A percentile compares a stretch with the other conserved stretches of the same genome.
Conservation (phyloP, 106 monocot genomes). For the Dactylorhiza incarnata region DNA sequence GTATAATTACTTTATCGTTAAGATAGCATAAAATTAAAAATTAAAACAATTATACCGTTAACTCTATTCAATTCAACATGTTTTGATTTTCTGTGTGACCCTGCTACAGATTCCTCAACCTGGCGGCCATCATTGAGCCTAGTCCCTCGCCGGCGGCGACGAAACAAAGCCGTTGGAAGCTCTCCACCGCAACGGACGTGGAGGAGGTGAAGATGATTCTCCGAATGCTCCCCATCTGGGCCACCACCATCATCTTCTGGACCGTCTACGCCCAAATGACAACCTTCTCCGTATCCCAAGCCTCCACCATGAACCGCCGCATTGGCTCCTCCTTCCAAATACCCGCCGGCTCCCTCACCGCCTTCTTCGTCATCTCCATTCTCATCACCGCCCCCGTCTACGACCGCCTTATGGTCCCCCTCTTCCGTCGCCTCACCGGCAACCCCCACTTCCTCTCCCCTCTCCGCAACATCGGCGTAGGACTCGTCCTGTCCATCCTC, state of each 20-base stretch:
- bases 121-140: no score
- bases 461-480: slow-evolving; percentile 31
- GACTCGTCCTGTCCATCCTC: slow-evolving; percentile 34
- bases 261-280: slow-evolving; percentile 40
- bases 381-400: slow-evolving; percentile 35
- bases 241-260: slow-evolving; percentile 33
- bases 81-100: no score
- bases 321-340: slow-evolving; percentile 15
- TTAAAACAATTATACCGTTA: no score
- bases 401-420: slow-evolving; percentile 23
- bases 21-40: no score
- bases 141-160: background rate
- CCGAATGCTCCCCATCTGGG: slow-evolving; percentile 51
- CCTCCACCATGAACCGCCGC: slow-evolving; percentile 30
- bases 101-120: no score
- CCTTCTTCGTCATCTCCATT: slow-evolving; percentile 28
- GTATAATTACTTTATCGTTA: no score
- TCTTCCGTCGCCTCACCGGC: slow-evolving; percentile 27
- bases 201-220: slow-evolving; percentile 53
- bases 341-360: slow-evolving; percentile 33
- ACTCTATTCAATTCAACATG: no score
- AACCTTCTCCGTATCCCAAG: slow-evolving; percentile 46
- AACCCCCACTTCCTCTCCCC: slow-evolving; percentile 29
- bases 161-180: slow-evolving; percentile 22
- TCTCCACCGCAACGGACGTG: slow-evolving; percentile 50